Conservation (phyloP, 169 alveolate genomes). For the Toxoplasma gondii region DNA sequence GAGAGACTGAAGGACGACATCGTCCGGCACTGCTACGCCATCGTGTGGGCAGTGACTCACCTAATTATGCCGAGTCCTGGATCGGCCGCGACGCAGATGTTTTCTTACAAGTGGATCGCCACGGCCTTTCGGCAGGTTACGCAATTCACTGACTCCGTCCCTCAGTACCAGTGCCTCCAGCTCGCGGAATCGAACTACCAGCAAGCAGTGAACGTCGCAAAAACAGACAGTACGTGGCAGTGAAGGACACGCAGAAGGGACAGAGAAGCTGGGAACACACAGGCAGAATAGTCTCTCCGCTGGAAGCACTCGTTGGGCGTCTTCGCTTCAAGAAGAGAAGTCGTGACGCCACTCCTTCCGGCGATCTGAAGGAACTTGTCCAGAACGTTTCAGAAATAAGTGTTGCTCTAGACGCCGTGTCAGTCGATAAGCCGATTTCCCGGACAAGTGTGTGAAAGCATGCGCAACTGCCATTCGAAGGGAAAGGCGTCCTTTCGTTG, state of each 20-base stretch:
- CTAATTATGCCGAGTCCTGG: background rate
- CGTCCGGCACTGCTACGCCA: slow-evolving; percentile 7
- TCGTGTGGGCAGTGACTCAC: slow-evolving; percentile 7
- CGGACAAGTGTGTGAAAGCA: no score
- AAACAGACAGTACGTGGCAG: background rate
- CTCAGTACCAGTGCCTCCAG: slow-evolving; percentile 36
- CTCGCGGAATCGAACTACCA: background rate
- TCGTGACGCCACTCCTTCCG: no score
- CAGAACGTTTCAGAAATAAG: no score
- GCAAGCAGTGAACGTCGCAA: background rate
- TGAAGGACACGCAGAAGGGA: no score
- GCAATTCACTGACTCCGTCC: slow-evolving; percentile 10
- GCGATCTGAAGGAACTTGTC: no score
- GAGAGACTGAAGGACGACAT: background rate
- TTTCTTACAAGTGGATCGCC: slow-evolving; percentile 2
- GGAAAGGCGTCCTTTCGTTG: no score
- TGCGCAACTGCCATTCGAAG: no score
- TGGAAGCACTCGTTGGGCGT: no score
- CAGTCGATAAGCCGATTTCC: no score
- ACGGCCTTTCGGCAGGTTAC: slow-evolving; percentile 29
- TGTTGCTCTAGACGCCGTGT: no score
- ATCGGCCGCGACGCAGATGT: background rate
- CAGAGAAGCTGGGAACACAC: background rate
- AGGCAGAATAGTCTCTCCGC: no score
- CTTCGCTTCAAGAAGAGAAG: no score